Conservation (phyloP, 768 basidiomycete species). For the Lentinula guzmanii region DNA sequence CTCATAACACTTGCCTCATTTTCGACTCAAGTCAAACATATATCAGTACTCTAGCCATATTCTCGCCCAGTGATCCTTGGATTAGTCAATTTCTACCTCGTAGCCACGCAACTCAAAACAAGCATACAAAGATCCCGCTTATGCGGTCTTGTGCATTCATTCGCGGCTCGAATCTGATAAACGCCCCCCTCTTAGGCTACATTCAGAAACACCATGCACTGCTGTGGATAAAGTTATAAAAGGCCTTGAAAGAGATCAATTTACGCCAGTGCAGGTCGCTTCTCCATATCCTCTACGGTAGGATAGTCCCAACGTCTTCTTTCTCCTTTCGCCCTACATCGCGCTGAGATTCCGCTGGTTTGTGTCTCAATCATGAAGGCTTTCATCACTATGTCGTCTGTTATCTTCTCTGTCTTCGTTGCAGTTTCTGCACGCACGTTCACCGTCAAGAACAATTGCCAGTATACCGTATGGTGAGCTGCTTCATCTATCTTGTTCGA, state of each 20-base stretch:
- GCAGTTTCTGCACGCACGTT: conserved; percentile 2
- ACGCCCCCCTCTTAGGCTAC: no score
- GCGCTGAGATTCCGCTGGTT: not conserved
- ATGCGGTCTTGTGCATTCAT: not conserved
- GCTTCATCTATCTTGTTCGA: not conserved
- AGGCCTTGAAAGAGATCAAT: not conserved
- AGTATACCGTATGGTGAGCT: conserved; percentile 45
- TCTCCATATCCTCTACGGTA: not conserved
- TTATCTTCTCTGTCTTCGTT: not conserved
- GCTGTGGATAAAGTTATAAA: not conserved
- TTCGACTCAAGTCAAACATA: no score
- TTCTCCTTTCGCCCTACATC: not conserved
- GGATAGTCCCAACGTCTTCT: not conserved
- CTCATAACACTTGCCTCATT: no score
- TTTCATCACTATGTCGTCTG: not conserved
- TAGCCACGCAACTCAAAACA: not conserved
- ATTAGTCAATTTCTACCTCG: no score
- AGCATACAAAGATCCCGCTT: not conserved
- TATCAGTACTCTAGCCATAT: no score
- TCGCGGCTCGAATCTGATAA: not conserved
- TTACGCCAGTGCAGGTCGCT: conserved; percentile 2
- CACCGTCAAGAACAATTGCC: conserved; percentile 20
- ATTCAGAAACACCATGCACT: not conserved
- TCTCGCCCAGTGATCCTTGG: no score
- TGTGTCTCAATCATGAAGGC: not conserved